These are phyloP conservation scores for Fusarium verrucosum DNA, from an alignment of 2,329 filamentous ascomycete species.

Conservation along the genomic window DNA sequence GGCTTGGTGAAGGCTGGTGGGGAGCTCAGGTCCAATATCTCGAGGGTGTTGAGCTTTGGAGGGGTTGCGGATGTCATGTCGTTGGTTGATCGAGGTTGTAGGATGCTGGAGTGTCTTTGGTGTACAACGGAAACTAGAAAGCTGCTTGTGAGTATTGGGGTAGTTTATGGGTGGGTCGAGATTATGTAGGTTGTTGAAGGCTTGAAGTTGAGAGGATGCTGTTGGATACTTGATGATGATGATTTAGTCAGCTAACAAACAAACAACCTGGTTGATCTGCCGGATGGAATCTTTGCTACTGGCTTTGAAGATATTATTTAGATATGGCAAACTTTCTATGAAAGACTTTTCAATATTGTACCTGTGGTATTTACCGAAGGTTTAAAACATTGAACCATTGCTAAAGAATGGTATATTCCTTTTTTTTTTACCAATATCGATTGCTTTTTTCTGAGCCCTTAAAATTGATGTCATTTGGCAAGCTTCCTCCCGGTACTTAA, in stretches of 20 bases:
- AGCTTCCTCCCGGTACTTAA: neutral
- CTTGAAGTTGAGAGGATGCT: slow-evolving; percentile 2
- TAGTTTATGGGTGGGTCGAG: neutral
- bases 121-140: neutral
- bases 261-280: neutral
- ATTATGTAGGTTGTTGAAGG: neutral
- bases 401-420: neutral
- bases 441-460: neutral
- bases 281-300: neutral
- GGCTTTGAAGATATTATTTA: neutral
- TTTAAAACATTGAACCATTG: neutral
- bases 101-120: rapidly evolving
- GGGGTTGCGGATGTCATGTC: slow-evolving; percentile 39
- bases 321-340: neutral
- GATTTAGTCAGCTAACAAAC: slow-evolving; percentile 27
- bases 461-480: slow-evolving; percentile 19
- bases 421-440: neutral
- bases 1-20: slow-evolving; percentile 70
- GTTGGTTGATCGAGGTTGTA: neutral
- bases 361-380: too few species aligned
- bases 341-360: too few species aligned
- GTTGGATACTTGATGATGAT: neutral
- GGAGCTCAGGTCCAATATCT: slow-evolving; percentile 59
- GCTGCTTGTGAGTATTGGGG: neutral
- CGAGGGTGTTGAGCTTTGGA: slow-evolving; percentile 49